These are phyloP conservation scores for Kodamaea derodonti DNA, from an alignment of 1,139 yeast genomes.

Conservation along the genomic window DNA sequence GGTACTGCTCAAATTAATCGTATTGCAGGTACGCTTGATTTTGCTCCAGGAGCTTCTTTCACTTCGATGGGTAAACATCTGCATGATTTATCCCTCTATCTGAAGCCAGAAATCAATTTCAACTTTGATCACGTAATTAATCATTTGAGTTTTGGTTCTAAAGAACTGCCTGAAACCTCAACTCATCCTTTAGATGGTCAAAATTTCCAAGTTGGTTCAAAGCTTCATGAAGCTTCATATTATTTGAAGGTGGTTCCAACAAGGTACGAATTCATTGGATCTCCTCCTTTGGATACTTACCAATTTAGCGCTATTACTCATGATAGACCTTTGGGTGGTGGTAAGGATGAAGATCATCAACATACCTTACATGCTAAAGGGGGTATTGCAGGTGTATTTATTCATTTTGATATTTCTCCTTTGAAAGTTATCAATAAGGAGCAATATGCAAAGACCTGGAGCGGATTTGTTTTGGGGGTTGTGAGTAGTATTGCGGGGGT, in stretches of 20 bases:
- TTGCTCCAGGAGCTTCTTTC: constrained; percentile 85
- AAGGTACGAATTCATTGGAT: constrained; percentile 64
- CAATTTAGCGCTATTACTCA: constrained; percentile 91
- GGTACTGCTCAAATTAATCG: constrained; percentile 81
- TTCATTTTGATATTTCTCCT: constrained; percentile 89
- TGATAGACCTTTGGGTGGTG: constrained; percentile 81
- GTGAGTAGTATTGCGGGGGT: constrained; percentile 92
- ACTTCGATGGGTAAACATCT: constrained; percentile 58
- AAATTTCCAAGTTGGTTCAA: constrained; percentile 37
- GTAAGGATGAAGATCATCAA: constrained; percentile 86
- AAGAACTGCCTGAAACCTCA: constrained; percentile 19
- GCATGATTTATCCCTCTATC: constrained; percentile 79
- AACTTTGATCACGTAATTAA: constrained; percentile 72
- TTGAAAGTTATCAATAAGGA: constrained; percentile 86
- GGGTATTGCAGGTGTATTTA: constrained; percentile 86
- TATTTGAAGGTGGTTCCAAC: constrained; percentile 90
- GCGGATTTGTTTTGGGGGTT: constrained; percentile 80
- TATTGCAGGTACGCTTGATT: constrained; percentile 87
- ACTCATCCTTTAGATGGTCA: constrained; percentile 73
- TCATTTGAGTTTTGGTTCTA: constrained; percentile 78
- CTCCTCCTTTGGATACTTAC: constrained; percentile 65
- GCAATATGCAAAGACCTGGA: constrained; percentile 74
- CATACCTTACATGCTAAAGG: constrained; percentile 81
- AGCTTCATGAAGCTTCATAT: constrained; percentile 69
- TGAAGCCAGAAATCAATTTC: constrained; percentile 49